phyloP scores from a whole-genome alignment of 2,329 filamentous ascomycete genomes.

The Alternaria sp. region DNA sequence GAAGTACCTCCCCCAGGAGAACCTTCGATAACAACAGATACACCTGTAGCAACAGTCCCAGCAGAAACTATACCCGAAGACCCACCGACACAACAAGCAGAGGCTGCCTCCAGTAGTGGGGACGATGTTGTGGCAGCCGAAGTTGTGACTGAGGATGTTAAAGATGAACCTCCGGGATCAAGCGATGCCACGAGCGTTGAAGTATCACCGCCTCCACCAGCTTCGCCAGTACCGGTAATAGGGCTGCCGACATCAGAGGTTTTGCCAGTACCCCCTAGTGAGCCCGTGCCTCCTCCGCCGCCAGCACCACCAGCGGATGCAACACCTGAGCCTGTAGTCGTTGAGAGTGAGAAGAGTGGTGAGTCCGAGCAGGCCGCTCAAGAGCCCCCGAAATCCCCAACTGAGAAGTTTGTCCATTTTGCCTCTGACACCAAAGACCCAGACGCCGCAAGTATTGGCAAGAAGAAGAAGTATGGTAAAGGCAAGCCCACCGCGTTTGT shows the following conservation, averaged over 20 bases:
- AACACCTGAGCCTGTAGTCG: conserved; percentile 7
- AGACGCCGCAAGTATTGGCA: conserved; percentile 37
- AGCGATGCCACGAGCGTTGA: background rate
- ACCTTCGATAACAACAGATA: conserved; percentile 10
- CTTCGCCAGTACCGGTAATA: conserved; percentile 13
- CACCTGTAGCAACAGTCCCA: conserved; percentile 11
- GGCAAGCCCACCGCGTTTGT: conserved; percentile 45
- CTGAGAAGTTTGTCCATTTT: conserved; percentile 47
- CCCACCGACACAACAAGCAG: conserved; percentile 5
- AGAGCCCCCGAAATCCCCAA: conserved; percentile 43
- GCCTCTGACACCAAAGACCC: conserved; percentile 50
- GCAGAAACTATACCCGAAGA: conserved; percentile 10
- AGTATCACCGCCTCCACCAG: conserved; percentile 12
- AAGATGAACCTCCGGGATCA: conserved; percentile 36
- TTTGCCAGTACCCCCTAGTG: conserved; percentile 12
- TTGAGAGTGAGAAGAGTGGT: conserved; percentile 45
- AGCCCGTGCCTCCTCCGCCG: conserved; percentile 21
- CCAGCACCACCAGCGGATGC: conserved; percentile 19
- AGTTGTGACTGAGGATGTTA: conserved; percentile 29
- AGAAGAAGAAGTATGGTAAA: conserved; percentile 42
- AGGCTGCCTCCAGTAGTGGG: conserved; percentile 9
- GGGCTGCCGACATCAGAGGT: conserved; percentile 20
- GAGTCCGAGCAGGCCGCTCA: conserved; percentile 48
- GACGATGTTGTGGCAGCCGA: conserved; percentile 23
- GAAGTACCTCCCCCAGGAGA: conserved; percentile 10